phyloP scores from a whole-genome alignment of 352 stramenopile species.

The Pythium apleroticum region DNA sequence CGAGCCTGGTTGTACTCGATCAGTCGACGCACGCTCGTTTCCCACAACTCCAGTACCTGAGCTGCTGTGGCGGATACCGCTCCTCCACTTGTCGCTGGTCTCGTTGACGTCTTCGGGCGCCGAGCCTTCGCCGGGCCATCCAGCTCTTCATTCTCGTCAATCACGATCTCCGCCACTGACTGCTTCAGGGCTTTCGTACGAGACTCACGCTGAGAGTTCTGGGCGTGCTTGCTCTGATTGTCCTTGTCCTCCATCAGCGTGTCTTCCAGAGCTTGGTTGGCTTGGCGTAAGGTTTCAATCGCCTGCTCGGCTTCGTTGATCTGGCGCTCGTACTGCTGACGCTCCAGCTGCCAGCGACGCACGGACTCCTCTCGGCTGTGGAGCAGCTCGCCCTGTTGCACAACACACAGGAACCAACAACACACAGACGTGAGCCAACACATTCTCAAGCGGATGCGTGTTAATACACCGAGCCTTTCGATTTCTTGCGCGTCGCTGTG shows the following conservation, averaged over 20 bases:
- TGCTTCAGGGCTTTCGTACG: not conserved
- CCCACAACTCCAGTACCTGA: conserved; percentile 35
- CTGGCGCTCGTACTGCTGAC: conserved; percentile 66
- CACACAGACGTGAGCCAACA: conserved; percentile 1
- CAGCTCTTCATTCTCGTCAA: conserved; percentile 17
- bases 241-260: conserved; percentile 44
- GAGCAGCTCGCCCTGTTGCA: conserved; percentile 50
- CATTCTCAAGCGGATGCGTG: conserved; percentile 6
- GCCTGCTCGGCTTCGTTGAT: conserved; percentile 61
- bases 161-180: conserved; percentile 9
- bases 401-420: conserved; percentile 8
- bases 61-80: not conserved
- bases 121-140: not conserved
- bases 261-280: conserved; percentile 62
- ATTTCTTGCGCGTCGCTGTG: conserved; percentile 18
- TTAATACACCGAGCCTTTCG: conserved; percentile 12
- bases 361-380: conserved; percentile 61
- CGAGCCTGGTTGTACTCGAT: conserved; percentile 59
- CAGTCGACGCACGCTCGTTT: conserved; percentile 51
- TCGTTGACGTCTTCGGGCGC: not conserved
- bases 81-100: not conserved
- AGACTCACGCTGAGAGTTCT: not conserved
- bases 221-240: not conserved
- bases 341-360: conserved; percentile 65
- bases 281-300: conserved; percentile 53